phyloP scores from a whole-genome alignment of 257 asterid genomes.

The Plantago elongata region DNA sequence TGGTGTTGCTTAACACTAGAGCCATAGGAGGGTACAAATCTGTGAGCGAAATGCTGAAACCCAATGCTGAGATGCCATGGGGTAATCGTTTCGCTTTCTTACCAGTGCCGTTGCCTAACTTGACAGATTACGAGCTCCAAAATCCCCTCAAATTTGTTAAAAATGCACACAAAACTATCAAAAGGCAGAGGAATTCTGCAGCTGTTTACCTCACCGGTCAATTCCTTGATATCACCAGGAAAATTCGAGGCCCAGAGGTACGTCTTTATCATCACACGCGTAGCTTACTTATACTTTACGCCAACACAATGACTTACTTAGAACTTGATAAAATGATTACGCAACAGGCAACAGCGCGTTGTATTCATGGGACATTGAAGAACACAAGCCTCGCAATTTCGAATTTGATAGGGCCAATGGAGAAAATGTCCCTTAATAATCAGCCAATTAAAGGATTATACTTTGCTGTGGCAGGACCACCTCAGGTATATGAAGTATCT shows the following conservation, averaged over 20 bases:
- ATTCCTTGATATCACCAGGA: constrained; percentile 37
- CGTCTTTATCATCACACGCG: background rate
- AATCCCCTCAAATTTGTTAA: constrained; percentile 43
- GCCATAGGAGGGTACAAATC: constrained; percentile 55
- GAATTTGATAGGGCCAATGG: constrained; percentile 53
- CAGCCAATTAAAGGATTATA: constrained; percentile 50
- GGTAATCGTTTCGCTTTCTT: constrained; percentile 66
- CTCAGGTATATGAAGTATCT: constrained; percentile 38
- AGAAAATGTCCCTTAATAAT: constrained; percentile 32
- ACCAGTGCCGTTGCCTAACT: constrained; percentile 42
- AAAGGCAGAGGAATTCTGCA: constrained; percentile 52
- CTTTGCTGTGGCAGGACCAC: constrained; percentile 44
- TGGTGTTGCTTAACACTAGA: constrained; percentile 61
- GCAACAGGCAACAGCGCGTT: constrained; percentile 36
- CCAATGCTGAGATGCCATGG: constrained; percentile 52
- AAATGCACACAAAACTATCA: constrained; percentile 38
- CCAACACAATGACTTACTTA: background rate
- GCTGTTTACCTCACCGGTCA: constrained; percentile 39
- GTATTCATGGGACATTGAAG: constrained; percentile 42
- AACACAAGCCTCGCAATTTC: constrained; percentile 53
- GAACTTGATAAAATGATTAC: background rate
- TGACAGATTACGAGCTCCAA: constrained; percentile 8
- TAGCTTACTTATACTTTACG: background rate
- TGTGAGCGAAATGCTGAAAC: constrained; percentile 55
- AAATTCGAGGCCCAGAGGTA: constrained; percentile 60